phyloP scores from a whole-genome alignment of 2,329 filamentous ascomycete genomes.

The Claviceps purpurea region DNA sequence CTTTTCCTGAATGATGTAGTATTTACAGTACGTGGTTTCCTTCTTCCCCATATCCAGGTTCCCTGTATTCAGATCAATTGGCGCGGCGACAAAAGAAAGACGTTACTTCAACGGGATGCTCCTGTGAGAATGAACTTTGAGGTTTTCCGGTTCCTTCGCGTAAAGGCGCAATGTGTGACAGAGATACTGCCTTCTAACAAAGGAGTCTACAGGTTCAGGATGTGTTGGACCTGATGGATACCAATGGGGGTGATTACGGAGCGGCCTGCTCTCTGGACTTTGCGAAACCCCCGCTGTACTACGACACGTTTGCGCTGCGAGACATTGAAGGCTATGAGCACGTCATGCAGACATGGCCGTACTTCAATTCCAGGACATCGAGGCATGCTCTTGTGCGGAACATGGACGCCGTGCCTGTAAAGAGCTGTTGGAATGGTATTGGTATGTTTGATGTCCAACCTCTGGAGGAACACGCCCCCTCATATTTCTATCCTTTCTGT shows the following conservation, averaged over 20 bases:
- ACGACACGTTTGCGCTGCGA: slow-evolving; percentile 50
- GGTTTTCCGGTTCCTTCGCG: too few relatives aligned
- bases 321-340: slow-evolving; percentile 38
- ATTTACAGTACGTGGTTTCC: slow-evolving; percentile 32
- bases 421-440: slow-evolving; percentile 33
- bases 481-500: neutral
- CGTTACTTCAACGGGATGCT: too few relatives aligned
- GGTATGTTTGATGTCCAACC: slow-evolving; percentile 14
- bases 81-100: too few relatives aligned
- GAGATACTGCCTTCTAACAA: too few relatives aligned
- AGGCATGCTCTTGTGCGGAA: slow-evolving; percentile 38
- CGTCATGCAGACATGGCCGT: slow-evolving; percentile 44
- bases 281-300: slow-evolving; percentile 36
- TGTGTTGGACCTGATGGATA: slow-evolving; percentile 40
- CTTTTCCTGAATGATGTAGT: slow-evolving; percentile 52
- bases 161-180: too few relatives aligned
- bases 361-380: slow-evolving; percentile 37
- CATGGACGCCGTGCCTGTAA: slow-evolving; percentile 29
- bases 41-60: neutral
- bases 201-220: slow-evolving; percentile 32
- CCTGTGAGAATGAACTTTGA: too few relatives aligned
- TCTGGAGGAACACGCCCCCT: neutral
- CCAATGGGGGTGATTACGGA: slow-evolving; percentile 44
- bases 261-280: slow-evolving; percentile 52
- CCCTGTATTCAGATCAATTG: neutral